These are phyloP conservation scores for Holtermannia corniformis DNA, from an alignment of 768 basidiomycete species.

Conservation along the genomic window DNA sequence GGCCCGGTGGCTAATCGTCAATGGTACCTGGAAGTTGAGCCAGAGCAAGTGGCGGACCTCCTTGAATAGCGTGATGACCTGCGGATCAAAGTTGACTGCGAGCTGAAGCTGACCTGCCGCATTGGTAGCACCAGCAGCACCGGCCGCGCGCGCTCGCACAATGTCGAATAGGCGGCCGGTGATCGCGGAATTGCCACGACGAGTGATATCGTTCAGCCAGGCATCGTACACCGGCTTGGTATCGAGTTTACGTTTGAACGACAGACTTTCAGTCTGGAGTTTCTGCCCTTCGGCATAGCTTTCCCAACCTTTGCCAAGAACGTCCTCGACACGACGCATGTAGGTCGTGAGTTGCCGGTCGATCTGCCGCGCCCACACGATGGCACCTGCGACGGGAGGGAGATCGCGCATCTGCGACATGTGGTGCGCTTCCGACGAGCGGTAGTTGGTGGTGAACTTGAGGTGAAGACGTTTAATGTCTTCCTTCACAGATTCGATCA, in stretches of 20 bases:
- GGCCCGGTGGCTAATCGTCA: conserved; percentile 89
- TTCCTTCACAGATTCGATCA: conserved; percentile 97
- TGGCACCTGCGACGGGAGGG: conserved; percentile 94
- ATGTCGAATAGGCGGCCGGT: conserved; percentile 90
- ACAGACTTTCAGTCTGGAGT: conserved; percentile 77
- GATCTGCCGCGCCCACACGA: conserved; percentile 99
- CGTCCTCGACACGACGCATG: conserved; percentile 99
- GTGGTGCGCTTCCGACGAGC: conserved; percentile 88
- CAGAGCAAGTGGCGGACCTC: conserved; percentile 92
- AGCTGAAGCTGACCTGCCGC: conserved; percentile 53
- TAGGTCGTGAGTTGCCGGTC: conserved; percentile 90
- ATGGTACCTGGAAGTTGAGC: conserved; percentile 91
- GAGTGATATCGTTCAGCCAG: conserved; percentile 90
- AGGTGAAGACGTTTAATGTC: conserved; percentile 92
- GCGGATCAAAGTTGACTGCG: conserved; percentile 94
- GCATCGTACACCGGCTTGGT: conserved; percentile 89
- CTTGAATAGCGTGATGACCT: conserved; percentile 91
- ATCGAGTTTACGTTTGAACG: conserved; percentile 93
- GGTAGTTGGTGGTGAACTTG: conserved; percentile 97
- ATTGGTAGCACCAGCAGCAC: conserved; percentile 23
- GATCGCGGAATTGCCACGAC: conserved; percentile 52
- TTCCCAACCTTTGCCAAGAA: conserved; percentile 94
- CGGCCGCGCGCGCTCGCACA: conserved; percentile 35
- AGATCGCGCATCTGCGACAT: conserved; percentile 99
- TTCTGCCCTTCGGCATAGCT: conserved; percentile 98